Percentiles rank a stretch among this genome's conserved stretches.
phyloP scores from a whole-genome alignment of 139 green algal species.

The Auxenochlorella pyrenoidosa region DNA sequence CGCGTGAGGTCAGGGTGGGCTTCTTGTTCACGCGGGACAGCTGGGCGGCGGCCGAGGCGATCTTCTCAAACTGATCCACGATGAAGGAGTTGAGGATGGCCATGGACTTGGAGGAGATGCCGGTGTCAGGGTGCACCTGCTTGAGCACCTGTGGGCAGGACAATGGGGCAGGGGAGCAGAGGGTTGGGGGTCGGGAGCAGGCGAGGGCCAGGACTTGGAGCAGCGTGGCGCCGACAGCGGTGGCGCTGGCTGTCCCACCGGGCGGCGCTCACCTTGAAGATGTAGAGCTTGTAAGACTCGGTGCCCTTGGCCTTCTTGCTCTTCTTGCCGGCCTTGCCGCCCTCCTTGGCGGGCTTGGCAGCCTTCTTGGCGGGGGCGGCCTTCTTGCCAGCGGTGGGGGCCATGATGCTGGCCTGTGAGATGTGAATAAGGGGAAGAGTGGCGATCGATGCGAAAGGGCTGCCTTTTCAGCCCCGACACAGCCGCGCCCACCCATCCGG shows the following conservation, averaged over 20 bases:
- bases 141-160: conserved; percentile 79
- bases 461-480: too few relatives aligned
- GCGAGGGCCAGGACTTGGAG: too few relatives aligned
- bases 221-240: too few relatives aligned
- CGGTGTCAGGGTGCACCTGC: conserved; percentile 97
- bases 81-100: conserved; percentile 98
- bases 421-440: background rate
- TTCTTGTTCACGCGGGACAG: conserved; percentile 87
- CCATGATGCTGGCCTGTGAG: background rate
- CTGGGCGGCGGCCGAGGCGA: conserved; percentile 79
- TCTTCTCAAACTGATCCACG: conserved; percentile 83
- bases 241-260: too few relatives aligned
- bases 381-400: background rate
- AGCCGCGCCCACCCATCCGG: background rate
- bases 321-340: background rate
- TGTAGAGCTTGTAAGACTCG: too few relatives aligned
- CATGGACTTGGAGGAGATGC: conserved; percentile 96
- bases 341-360: background rate
- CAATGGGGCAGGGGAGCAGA: too few relatives aligned
- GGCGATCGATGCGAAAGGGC: background rate
- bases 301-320: too few relatives aligned
- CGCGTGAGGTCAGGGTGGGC: conserved; percentile 87
- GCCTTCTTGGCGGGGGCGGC: background rate
- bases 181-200: too few relatives aligned
- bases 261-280: too few relatives aligned